Evolutionary conservation across 148 eudicot species (phyloP), one percentile per base, ranked within the genome.

Genomic region (Vaccinium vitisidaea): DNA sequence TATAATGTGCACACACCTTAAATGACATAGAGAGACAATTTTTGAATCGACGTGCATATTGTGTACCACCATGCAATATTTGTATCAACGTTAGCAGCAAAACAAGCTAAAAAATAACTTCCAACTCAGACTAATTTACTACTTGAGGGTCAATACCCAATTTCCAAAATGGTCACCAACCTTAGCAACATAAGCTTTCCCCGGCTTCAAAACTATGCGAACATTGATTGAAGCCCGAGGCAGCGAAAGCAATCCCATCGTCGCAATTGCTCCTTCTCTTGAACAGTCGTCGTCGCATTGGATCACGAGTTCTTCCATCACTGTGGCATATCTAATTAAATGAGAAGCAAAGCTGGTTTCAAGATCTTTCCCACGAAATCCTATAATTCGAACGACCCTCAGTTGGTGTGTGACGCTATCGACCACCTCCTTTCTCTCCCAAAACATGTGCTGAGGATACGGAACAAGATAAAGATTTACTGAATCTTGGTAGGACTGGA

Each of bases 71-170:
- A 1, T 36, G 39, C 39, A 36, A 36, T 36, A 36, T 36, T 36
- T 36, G 39, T 36, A 36, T 36, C 39, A 36, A 36, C 39, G 3
- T 36, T 36, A 36, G 2, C 39, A 36, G 2, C 3, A 2, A 36
- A 36, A 36, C 39, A 36, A 36, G 39, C 39, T 2, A 36, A 36
- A 36, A 36, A 36, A 2, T 36, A 36, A 36, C 3, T 36, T 36
- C 39, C 39, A 36, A 19, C 23, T 19, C 23, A 0, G 18, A 58
- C 65, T 30, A 27, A 27, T 23, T 13, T 69, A n/a, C 74, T 69
- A 69, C 32, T 69, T 69, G 25, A 69, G 74, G 36, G 74, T 69
- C 74, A 69, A 69, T 69, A 69, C 36, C 74, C 74, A 23, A 69
- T 69, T 27, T 27, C 36, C 32, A 69, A 69, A 69, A 25, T 69